These are phyloP conservation scores for Penicillium sp. DNA, from an alignment of 2,329 filamentous ascomycete species.

Conservation along the genomic window DNA sequence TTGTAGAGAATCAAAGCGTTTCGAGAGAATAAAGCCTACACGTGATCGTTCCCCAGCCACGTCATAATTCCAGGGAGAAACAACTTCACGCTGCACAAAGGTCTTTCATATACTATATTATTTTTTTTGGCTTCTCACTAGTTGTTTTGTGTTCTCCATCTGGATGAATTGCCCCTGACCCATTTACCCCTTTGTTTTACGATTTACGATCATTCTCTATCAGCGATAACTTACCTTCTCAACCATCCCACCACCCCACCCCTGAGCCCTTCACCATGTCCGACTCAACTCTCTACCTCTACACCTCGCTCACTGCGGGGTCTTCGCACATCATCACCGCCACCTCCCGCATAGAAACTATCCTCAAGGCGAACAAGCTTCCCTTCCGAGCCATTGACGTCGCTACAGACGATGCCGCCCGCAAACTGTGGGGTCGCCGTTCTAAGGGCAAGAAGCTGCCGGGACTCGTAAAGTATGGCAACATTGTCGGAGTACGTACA, in stretches of 20 bases:
- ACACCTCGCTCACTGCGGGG: slow-evolving; percentile 92
- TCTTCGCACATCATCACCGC: slow-evolving; percentile 96
- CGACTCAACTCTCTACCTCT: slow-evolving; percentile 77
- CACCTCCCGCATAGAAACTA: slow-evolving; percentile 92
- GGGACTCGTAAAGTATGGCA: slow-evolving; percentile 80
- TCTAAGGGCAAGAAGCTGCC: slow-evolving; percentile 86
- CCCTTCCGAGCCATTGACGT: slow-evolving; percentile 92
- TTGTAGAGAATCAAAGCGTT: background rate
- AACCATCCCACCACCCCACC: slow-evolving; percentile 4
- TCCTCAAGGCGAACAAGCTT: slow-evolving; percentile 90
- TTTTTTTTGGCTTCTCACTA: background rate
- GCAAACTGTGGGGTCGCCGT: slow-evolving; percentile 83
- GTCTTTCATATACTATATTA: background rate
- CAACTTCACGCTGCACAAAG: background rate
- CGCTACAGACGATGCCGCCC: slow-evolving; percentile 83
- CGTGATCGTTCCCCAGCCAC: slow-evolving; percentile 12
- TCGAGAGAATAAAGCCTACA: background rate
- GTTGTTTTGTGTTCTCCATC: background rate
- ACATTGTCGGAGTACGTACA: slow-evolving; percentile 74
- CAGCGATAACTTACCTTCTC: background rate
- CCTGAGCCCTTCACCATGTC: slow-evolving; percentile 29
- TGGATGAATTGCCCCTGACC: background rate
- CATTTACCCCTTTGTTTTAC: background rate
- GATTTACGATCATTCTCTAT: background rate
- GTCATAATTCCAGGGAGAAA: slow-evolving; percentile 4